Evolutionary conservation across 495 filamentous ascomycete genomes (phyloP), one percentile per base, ranked within the genome.

Genomic region (Aspergillus ostianus): DNA sequence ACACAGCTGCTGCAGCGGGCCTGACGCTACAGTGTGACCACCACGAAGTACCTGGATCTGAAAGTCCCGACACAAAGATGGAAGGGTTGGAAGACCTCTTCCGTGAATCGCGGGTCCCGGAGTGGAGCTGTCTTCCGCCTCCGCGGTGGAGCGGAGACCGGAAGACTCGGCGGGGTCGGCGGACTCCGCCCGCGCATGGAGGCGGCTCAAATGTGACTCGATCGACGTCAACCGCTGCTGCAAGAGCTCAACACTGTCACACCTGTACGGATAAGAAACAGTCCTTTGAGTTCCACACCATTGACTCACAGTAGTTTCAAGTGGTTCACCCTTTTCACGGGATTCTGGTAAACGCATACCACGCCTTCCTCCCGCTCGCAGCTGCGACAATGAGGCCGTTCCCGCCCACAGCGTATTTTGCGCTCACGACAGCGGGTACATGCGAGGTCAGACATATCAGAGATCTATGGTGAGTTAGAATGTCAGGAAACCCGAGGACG

Each of bases 391-490:
- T 47, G 51, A 6, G 57, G 57, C 1, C 57, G 57, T 30, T 54
- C 41, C 4, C 57, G 36, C 1, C 51, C 57, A 29, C 57, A 59
- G n/a, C 57, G 57, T 1, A 59, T 55, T 15, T 59, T 59, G 30
- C 57, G 57, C n/a, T 59, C 57, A 41, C 57, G 57, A 54, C 57
- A 59, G 26, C 57, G 51, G 3, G 57, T 55, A 20, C 57, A 59
- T 17, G 57, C 56, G 12, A 51, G 44, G 18, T 58, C 56, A 7
- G 56, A 48, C 51, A 53, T 53, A 15, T 41, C 36, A 12, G 36
- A 41, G 36, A 4, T 17, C 36, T 41, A 32, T 1, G 9, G 12
- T 6, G 36, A 15, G 36, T 41, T 5, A 41, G 36, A 6, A 41
- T 13, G 6, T 41, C 36, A 13, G 36, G 0, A 10, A 1, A 41